Percentiles rank a stretch among this genome's conserved stretches.
Evolutionary conservation across 257 asterid genomes (phyloP).

Genomic region (Plectranthus barbatus): DNA sequence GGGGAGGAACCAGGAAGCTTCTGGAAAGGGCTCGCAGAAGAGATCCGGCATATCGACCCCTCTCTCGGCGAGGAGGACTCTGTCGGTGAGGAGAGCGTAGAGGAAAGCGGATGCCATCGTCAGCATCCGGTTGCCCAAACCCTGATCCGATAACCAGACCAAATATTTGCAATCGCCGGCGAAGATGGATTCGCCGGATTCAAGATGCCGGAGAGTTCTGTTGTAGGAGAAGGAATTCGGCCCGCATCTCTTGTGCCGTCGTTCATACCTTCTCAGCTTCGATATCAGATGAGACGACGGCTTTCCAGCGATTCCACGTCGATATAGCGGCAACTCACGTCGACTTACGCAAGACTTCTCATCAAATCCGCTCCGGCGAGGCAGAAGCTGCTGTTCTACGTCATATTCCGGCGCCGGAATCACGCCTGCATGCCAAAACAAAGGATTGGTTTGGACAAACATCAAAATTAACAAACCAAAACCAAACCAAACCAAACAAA

Average conservation of each 20-base stretch:
- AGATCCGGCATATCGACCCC: conserved; percentile 46
- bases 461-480: too few relatives aligned
- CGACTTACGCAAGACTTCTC: conserved; percentile 56
- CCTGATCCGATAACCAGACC: conserved; percentile 60
- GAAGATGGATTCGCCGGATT: conserved; percentile 14
- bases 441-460: too few relatives aligned
- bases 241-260: conserved; percentile 60
- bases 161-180: conserved; percentile 47
- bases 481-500: too few relatives aligned
- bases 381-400: too few relatives aligned
- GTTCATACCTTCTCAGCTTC: conserved; percentile 56
- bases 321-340: conserved; percentile 34
- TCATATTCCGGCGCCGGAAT: too few relatives aligned
- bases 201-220: conserved; percentile 28
- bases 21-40: too few relatives aligned
- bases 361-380: too few relatives aligned
- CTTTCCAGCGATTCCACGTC: conserved; percentile 13
- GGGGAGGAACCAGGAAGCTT: too few relatives aligned
- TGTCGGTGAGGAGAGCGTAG: too few relatives aligned
- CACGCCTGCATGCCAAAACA: too few relatives aligned
- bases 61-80: conserved; percentile 55
- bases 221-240: conserved; percentile 49
- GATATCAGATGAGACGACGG: conserved; percentile 58
- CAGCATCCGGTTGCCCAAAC: conserved; percentile 64
- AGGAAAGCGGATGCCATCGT: conserved; percentile 61